Conservation (phyloP, 129 eudicot genomes). For the Centaurea solstitialis region DNA sequence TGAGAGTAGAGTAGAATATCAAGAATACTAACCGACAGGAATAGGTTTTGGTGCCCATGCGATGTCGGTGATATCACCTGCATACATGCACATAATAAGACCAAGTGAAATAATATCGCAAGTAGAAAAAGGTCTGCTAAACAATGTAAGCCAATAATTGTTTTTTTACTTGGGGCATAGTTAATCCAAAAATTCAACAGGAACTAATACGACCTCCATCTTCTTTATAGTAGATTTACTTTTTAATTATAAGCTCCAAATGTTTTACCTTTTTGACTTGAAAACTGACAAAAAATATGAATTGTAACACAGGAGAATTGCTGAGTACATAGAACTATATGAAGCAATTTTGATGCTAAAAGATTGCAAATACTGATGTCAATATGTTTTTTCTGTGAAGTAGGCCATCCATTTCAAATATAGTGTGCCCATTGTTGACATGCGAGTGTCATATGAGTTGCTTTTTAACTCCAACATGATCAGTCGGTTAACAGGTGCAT, state of each 20-base stretch:
- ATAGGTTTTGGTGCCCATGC: slow-evolving; percentile 82
- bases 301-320: not conserved
- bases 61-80: slow-evolving; percentile 94
- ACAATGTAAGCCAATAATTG: not conserved
- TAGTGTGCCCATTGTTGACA: not conserved
- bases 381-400: not conserved
- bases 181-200: not conserved
- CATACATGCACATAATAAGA: slow-evolving; percentile 11
- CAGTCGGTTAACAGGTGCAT: not conserved
- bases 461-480: not conserved
- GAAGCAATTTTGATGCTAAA: not conserved
- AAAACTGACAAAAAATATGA: not conserved
- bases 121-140: not conserved
- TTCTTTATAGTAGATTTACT: not conserved
- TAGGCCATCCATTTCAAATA: not conserved
- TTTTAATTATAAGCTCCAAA: not conserved
- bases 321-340: not conserved
- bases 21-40: slow-evolving; percentile 54
- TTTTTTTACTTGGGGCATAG: not conserved
- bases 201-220: not conserved
- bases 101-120: not conserved
- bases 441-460: not conserved
- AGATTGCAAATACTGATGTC: not conserved
- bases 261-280: not conserved
- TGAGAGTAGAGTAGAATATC: slow-evolving; percentile 6